Percentiles rank a stretch among this genome's conserved stretches.
Conservation (phyloP, 1,139 yeast species). For the Pichia norvegensis region DNA sequence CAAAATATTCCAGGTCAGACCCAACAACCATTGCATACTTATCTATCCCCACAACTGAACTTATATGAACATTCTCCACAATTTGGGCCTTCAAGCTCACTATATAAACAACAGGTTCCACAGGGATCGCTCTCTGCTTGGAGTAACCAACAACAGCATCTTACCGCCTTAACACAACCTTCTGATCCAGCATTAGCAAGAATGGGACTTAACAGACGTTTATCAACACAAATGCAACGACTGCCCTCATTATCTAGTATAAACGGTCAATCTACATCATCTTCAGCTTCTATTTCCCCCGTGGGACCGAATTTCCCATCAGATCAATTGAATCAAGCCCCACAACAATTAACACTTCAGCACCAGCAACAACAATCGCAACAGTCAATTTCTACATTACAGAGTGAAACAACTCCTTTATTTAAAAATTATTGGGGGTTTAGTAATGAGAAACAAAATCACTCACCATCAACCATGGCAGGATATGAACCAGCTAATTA, state of each 20-base stretch:
- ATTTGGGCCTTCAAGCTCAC: background rate
- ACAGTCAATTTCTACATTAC: background rate
- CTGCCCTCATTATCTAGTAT: conserved; percentile 11
- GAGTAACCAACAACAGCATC: conserved; percentile 1
- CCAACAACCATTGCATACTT: background rate
- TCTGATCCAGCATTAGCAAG: conserved; percentile 16
- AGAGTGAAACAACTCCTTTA: conserved; percentile 1
- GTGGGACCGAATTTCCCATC: conserved; percentile 1
- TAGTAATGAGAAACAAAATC: background rate
- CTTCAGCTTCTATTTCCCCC: conserved; percentile 7
- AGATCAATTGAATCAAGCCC: background rate
- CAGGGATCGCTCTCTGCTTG: conserved; percentile 3
- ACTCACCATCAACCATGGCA: background rate
- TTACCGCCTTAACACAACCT: conserved; percentile 2
- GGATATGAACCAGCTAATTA: background rate
- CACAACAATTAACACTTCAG: background rate
- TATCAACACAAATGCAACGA: conserved; percentile 18
- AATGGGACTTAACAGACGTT: conserved; percentile 13
- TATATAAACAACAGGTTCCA: conserved; percentile 1
- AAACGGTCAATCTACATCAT: conserved; percentile 2
- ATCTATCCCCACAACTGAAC: conserved; percentile 1
- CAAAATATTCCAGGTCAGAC: background rate
- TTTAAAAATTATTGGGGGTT: conserved; percentile 11
- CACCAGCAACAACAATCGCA: background rate
- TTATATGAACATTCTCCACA: conserved; percentile 10